Base-by-base conservation (phyloP, 257 asterid genomes). In the Solanum dulcamara region DNA sequence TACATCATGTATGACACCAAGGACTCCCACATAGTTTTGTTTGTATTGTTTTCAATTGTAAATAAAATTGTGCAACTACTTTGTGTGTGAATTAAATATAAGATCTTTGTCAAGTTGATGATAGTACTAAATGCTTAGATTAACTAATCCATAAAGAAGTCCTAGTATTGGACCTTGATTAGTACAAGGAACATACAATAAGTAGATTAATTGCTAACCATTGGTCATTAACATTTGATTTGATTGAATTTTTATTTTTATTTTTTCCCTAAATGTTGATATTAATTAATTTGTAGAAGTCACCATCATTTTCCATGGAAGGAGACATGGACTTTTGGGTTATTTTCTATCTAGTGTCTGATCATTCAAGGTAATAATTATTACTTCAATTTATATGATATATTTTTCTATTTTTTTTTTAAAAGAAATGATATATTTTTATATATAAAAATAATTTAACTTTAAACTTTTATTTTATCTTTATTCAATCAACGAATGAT, bases 1-100 rank as follows among this genome's bases (percentile, higher is more conserved):
- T 37, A 70, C 26, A 79, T 32, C 64, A 79, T 79, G 83, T 79
- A 79, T 18, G 42, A 50, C 83, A 79, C 83, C 44, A 79, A 79
- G 64, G 66, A 79, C 24, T 48, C 83, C 83, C 64, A 79, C 44
- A 11, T 48, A 30, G 66, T 48, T 79, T 50, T 79, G 20, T 71
- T 37, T 71, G 50, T 71, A 1, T 40, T 72, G 53, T 28, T 79
- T 48, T 40, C 40, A 77, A 48, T 77, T 46, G 64, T 77, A 77
- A 28, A 77, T 46, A 10, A 77, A 28, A 28, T 48, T 46, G 42
- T 28, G 83, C 64, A 77, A 77, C 64, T 77, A 48, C 42, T 28
- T 77, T 46, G 44, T 17, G n/a, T 48, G 44, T 79, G 17, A 37
- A 48, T 79, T 79, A 48, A 46, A 79, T 79, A 48, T 48, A 50